Conservation (phyloP, 2,329 filamentous ascomycete genomes). For the Metarhizium album region DNA sequence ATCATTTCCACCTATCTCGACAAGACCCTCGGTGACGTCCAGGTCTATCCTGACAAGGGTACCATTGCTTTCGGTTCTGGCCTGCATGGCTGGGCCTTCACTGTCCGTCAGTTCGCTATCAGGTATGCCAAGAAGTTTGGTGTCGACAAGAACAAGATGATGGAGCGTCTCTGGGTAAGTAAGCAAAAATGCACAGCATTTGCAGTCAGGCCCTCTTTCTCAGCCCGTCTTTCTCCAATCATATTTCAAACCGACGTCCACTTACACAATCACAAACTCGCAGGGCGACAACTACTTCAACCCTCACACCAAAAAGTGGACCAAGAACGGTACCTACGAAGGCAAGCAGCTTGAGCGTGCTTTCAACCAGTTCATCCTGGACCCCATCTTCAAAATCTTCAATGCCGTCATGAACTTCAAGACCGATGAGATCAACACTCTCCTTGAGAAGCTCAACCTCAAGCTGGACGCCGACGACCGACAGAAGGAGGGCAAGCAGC, state of each 20-base stretch:
- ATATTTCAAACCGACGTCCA: not conserved
- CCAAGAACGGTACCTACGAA: conserved; percentile 72
- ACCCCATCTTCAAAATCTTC: conserved; percentile 99
- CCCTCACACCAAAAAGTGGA: conserved; percentile 99
- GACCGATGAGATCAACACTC: conserved; percentile 75
- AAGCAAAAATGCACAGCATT: no score
- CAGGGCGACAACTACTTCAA: conserved; percentile 98
- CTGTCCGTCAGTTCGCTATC: conserved; percentile 90
- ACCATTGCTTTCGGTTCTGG: conserved; percentile 98
- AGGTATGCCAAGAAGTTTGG: conserved; percentile 99
- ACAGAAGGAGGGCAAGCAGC: conserved; percentile 91
- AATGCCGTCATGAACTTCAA: conserved; percentile 95
- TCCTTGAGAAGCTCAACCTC: conserved; percentile 89
- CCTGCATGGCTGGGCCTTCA: conserved; percentile 99
- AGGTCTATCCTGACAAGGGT: conserved; percentile 96
- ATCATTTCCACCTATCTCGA: conserved; percentile 99
- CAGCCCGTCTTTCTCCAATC: not conserved
- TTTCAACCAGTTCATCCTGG: conserved; percentile 99
- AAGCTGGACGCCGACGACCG: conserved; percentile 82
- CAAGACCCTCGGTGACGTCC: conserved; percentile 92
- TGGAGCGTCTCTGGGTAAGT: conserved; percentile 98
- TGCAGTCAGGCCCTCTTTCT: no score
- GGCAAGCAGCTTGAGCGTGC: conserved; percentile 91
- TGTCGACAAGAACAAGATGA: conserved; percentile 99
- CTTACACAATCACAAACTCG: conserved; percentile 13